These are phyloP conservation scores for Sporormia fimetaria DNA, from an alignment of 495 filamentous ascomycete species.

Conservation along the genomic window DNA sequence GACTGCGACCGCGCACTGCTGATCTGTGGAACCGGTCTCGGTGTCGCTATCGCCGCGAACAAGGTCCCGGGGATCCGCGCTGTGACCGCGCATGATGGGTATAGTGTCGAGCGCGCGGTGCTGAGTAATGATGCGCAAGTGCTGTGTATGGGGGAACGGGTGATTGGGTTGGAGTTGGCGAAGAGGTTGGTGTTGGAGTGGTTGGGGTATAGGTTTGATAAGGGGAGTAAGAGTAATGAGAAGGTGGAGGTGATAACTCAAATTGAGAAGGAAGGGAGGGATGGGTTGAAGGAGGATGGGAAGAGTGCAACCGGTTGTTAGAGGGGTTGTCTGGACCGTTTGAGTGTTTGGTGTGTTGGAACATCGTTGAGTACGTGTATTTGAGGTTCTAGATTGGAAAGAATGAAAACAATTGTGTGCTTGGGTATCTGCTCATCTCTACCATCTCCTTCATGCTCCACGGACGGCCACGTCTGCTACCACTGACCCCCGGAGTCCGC, in stretches of 20 bases:
- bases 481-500: too few relatives aligned
- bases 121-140: slow-evolving; percentile 82
- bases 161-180: slow-evolving; percentile 70
- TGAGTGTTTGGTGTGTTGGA: too few relatives aligned
- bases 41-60: slow-evolving; percentile 78
- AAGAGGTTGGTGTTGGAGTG: slow-evolving; percentile 68
- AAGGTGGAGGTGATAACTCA: slow-evolving; percentile 68
- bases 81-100: slow-evolving; percentile 78
- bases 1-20: slow-evolving; percentile 67
- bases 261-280: slow-evolving; percentile 46
- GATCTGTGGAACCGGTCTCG: slow-evolving; percentile 79
- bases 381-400: too few relatives aligned
- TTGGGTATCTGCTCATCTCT: too few relatives aligned
- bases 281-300: slow-evolving; percentile 3
- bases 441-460: too few relatives aligned
- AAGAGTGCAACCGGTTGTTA: too few relatives aligned
- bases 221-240: slow-evolving; percentile 54
- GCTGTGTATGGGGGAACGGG: slow-evolving; percentile 76
- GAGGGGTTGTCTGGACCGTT: too few relatives aligned
- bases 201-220: slow-evolving; percentile 73
- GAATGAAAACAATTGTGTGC: too few relatives aligned
- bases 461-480: too few relatives aligned
- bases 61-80: slow-evolving; percentile 76
- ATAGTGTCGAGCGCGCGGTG: slow-evolving; percentile 69
- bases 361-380: too few relatives aligned